Evolutionary conservation across 2,329 filamentous ascomycete genomes (phyloP).

Genomic region (Verticillium dahliae): DNA sequence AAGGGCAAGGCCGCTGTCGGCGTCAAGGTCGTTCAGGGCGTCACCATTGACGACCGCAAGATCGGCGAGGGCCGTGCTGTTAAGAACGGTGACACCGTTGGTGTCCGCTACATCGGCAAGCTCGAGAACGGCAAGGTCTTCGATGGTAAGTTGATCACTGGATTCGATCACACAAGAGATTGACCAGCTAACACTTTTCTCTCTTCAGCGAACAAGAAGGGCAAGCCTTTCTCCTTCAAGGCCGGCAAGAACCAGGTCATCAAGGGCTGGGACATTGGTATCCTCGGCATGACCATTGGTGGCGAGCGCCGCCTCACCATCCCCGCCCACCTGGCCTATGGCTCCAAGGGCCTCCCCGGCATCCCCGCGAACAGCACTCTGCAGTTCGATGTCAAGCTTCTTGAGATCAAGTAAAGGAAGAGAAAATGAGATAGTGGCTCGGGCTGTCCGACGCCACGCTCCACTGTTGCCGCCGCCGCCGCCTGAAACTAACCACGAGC

Average conservation of each 20-base stretch:
- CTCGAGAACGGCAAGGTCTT: slow-evolving; percentile 91
- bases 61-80: slow-evolving; percentile 74
- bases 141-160: slow-evolving; percentile 66
- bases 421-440: not conserved
- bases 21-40: slow-evolving; percentile 77
- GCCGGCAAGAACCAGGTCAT: slow-evolving; percentile 93
- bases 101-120: slow-evolving; percentile 98
- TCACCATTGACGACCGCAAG: slow-evolving; percentile 95
- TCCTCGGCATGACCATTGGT: slow-evolving; percentile 86
- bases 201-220: slow-evolving; percentile 88
- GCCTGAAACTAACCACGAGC: not conserved
- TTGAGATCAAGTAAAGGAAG: slow-evolving; percentile 67
- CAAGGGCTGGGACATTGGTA: slow-evolving; percentile 96
- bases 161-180: not conserved
- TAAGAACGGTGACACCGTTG: slow-evolving; percentile 85
- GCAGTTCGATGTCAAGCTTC: slow-evolving; percentile 84
- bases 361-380: slow-evolving; percentile 90
- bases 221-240: slow-evolving; percentile 95
- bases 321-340: slow-evolving; percentile 82
- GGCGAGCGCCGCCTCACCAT: slow-evolving; percentile 91
- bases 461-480: not conserved
- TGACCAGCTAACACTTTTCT: not conserved
- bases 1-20: slow-evolving; percentile 42
- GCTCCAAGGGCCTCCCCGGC: slow-evolving; percentile 72
- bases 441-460: not conserved